A percentile compares a stretch with the other conserved stretches of the same genome.
Evolutionary conservation across 768 basidiomycete genomes (phyloP).

Genomic region (Artomyces pyxidatus): DNA sequence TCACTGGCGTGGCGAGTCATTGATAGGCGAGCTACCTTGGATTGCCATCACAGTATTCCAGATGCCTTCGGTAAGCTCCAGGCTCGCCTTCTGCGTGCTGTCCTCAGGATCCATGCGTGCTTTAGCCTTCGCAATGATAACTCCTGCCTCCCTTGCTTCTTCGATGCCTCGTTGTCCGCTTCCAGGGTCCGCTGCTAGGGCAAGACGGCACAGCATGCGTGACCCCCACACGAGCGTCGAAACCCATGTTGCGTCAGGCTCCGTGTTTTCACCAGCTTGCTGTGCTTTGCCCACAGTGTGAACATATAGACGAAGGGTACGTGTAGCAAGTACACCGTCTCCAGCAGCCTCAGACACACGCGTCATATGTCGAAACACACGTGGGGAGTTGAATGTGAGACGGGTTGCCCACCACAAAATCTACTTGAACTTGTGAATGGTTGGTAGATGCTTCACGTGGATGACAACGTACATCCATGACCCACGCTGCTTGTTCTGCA

Average conservation of each 20-base stretch:
- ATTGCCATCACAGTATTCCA: slow-evolving; percentile 62
- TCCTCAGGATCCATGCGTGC: slow-evolving; percentile 42
- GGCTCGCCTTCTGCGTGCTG: slow-evolving; percentile 46
- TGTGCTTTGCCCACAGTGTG: slow-evolving; percentile 80
- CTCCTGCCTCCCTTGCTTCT: slow-evolving; percentile 55
- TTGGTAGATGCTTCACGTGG: background rate
- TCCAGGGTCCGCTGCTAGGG: slow-evolving; percentile 17
- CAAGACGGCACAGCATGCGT: slow-evolving; percentile 62
- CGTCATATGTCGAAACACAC: slow-evolving; percentile 78
- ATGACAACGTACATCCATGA: slow-evolving; percentile 58
- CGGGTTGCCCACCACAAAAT: slow-evolving; percentile 92
- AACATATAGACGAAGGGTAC: slow-evolving; percentile 73
- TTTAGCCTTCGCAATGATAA: slow-evolving; percentile 52
- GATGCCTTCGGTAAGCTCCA: slow-evolving; percentile 66
- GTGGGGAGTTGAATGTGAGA: slow-evolving; percentile 88
- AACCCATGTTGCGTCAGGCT: slow-evolving; percentile 67
- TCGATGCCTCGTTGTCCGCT: slow-evolving; percentile 32
- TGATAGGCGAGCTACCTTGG: slow-evolving; percentile 40
- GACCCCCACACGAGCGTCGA: slow-evolving; percentile 71
- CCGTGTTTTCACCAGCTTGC: slow-evolving; percentile 51
- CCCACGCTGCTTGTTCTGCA: slow-evolving; percentile 63
- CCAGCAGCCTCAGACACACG: slow-evolving; percentile 58
- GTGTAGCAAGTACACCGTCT: slow-evolving; percentile 55
- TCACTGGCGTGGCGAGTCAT: background rate
- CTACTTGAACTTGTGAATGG: slow-evolving; percentile 27